phyloP scores from a whole-genome alignment of 371 early-diverging fungal genomes.

The Basidiobolus meristosporus region DNA sequence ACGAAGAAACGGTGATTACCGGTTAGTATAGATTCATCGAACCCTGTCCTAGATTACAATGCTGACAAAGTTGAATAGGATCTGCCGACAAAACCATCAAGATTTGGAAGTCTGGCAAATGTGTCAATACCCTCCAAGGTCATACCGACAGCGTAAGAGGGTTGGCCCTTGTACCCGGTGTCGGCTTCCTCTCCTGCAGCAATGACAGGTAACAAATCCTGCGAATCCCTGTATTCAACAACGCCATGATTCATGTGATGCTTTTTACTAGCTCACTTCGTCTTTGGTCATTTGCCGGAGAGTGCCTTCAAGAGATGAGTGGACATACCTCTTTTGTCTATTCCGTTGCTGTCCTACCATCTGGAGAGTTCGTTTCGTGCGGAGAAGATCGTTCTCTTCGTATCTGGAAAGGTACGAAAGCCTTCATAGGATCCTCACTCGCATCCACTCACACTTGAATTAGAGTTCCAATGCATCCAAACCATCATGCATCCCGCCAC shows the following conservation, averaged over 20 bases:
- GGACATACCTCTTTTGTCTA: slow-evolving; percentile 93
- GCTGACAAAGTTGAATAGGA: slow-evolving; percentile 15
- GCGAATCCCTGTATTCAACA: background rate
- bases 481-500: slow-evolving; percentile 71
- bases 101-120: slow-evolving; percentile 61
- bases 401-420: slow-evolving; percentile 56
- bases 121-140: slow-evolving; percentile 48
- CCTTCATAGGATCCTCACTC: background rate
- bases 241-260: background rate
- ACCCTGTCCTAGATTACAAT: background rate
- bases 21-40: slow-evolving; percentile 20
- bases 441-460: background rate
- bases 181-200: slow-evolving; percentile 67
- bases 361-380: slow-evolving; percentile 67
- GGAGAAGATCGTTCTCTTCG: slow-evolving; percentile 88
- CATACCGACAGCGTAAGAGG: slow-evolving; percentile 86
- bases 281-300: slow-evolving; percentile 58
- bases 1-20: slow-evolving; percentile 54
- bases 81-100: slow-evolving; percentile 89
- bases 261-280: slow-evolving; percentile 35
- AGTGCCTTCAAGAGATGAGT: slow-evolving; percentile 49
- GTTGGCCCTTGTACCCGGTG: slow-evolving; percentile 33
- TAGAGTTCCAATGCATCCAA: slow-evolving; percentile 49
- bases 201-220: slow-evolving; percentile 56
- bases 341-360: slow-evolving; percentile 38